Evolutionary conservation across 2,329 filamentous ascomycete species (phyloP).

Genomic region (Metarhizium album): DNA sequence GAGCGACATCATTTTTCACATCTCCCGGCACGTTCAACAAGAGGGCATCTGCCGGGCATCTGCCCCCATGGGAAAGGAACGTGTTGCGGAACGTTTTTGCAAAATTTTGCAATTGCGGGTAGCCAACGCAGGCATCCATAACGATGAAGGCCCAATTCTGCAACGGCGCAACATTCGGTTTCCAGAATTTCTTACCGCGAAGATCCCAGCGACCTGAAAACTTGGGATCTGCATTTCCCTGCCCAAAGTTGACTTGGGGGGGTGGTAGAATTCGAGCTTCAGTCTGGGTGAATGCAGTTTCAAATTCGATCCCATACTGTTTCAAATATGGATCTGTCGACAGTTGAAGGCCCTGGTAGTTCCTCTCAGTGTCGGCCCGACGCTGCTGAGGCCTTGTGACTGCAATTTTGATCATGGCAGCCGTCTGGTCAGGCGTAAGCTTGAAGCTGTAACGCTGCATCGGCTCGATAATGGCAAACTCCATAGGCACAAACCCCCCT

Average conservation of each 20-base stretch:
- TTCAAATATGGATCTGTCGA: conserved; percentile 61
- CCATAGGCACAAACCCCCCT: conserved; percentile 48
- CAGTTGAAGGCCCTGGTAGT: conserved; percentile 50
- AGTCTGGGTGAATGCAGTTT: conserved; percentile 49
- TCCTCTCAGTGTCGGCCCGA: conserved; percentile 47
- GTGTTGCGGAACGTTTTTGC: conserved; percentile 30
- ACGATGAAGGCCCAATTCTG: conserved; percentile 66
- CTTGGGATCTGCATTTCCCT: conserved; percentile 46
- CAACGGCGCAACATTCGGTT: conserved; percentile 51
- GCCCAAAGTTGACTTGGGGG: conserved; percentile 61
- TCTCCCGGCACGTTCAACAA: conserved; percentile 22
- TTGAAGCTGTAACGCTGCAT: conserved; percentile 56
- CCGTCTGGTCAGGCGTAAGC: conserved; percentile 53
- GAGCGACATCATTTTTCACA: conserved; percentile 30
- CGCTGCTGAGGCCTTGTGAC: conserved; percentile 66
- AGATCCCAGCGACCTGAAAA: conserved; percentile 77
- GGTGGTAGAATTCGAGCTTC: conserved; percentile 61
- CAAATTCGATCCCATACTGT: conserved; percentile 65
- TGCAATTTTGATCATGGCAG: conserved; percentile 86
- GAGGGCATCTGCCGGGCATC: conserved; percentile 23
- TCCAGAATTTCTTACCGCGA: conserved; percentile 63
- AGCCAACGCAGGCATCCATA: conserved; percentile 43
- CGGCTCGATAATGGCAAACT: conserved; percentile 40
- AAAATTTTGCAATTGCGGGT: conserved; percentile 22
- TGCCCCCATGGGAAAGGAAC: conserved; percentile 41